These are phyloP conservation scores for Murraya paniculata DNA, from an alignment of 345 rosid genomes.

Conservation along the genomic window DNA sequence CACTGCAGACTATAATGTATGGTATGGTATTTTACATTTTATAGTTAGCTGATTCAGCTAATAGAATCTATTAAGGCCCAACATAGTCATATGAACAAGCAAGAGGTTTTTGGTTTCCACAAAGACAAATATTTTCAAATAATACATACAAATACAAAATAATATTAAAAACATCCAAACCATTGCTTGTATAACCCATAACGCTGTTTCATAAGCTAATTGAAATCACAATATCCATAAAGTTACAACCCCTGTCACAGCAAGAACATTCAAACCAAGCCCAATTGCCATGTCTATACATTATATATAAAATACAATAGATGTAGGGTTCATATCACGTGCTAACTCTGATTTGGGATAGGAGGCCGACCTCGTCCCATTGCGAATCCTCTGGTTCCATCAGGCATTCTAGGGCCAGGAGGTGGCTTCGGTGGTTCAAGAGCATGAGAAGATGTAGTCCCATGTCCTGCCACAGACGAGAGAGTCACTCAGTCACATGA, in stretches of 20 bases:
- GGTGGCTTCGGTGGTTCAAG: slow-evolving; percentile 67
- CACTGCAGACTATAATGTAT: no score
- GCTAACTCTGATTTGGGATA: slow-evolving; percentile 19
- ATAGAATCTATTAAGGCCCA: no score
- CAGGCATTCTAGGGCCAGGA: slow-evolving; percentile 98
- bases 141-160: no score
- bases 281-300: slow-evolving; percentile 22
- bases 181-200: not conserved
- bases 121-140: no score
- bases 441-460: slow-evolving; percentile 41
- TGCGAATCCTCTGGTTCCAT: slow-evolving; percentile 92
- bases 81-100: no score
- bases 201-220: not conserved
- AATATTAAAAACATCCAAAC: not conserved
- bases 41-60: no score
- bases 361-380: slow-evolving; percentile 84
- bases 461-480: slow-evolving; percentile 46
- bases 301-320: slow-evolving; percentile 11
- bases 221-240: not conserved
- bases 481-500: not conserved
- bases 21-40: no score
- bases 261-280: not conserved
- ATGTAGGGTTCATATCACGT: slow-evolving; percentile 12
- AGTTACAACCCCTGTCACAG: not conserved
- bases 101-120: not conserved